Conservation (phyloP, 2,329 filamentous ascomycete species). For the Trichoderma atrobrunneum region DNA sequence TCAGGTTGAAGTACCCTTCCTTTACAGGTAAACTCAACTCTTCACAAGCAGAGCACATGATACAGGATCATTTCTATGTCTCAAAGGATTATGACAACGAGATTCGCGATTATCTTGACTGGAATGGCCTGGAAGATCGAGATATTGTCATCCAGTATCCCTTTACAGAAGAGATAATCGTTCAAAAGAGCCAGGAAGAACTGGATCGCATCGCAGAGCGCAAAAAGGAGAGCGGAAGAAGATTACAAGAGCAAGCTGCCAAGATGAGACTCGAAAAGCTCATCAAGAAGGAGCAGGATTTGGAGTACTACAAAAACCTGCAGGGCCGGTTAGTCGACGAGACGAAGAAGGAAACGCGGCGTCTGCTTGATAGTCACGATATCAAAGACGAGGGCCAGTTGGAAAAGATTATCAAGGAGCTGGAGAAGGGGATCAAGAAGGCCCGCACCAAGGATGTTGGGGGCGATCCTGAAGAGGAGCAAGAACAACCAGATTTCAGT, state of each 20-base stretch:
- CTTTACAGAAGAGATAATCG: constrained; percentile 82
- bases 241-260: constrained; percentile 91
- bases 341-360: constrained; percentile 87
- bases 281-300: constrained; percentile 90
- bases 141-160: constrained; percentile 90
- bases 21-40: constrained; percentile 84
- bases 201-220: constrained; percentile 86
- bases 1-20: constrained; percentile 86
- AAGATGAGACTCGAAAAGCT: constrained; percentile 96
- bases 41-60: constrained; percentile 82
- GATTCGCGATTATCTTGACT: constrained; percentile 74
- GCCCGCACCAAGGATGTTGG: constrained; percentile 92
- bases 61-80: constrained; percentile 86
- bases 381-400: constrained; percentile 87
- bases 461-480: constrained; percentile 73
- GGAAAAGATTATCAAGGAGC: constrained; percentile 79
- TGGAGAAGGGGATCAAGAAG: constrained; percentile 86
- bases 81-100: constrained; percentile 81
- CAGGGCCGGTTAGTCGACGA: constrained; percentile 68
- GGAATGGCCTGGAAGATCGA: constrained; percentile 86
- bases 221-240: constrained; percentile 87
- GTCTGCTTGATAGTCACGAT: constrained; percentile 84
- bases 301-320: constrained; percentile 88
- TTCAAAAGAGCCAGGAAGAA: constrained; percentile 94
- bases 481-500: constrained; percentile 80